Base-by-base conservation (phyloP, 2,329 filamentous ascomycete genomes). In the Microcera coccophila region DNA sequence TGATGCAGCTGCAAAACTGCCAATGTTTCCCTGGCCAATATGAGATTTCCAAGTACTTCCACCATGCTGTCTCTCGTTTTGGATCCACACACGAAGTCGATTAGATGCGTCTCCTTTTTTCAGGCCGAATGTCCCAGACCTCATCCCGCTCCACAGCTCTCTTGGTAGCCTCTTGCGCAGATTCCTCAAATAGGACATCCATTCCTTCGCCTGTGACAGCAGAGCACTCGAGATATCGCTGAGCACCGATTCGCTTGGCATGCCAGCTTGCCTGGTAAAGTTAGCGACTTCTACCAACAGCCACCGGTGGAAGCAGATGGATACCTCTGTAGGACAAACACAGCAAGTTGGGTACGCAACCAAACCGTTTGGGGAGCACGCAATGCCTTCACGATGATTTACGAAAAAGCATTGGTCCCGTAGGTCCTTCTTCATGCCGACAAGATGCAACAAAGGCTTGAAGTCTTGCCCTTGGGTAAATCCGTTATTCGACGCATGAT, bases 391-490 rank as follows among this genome's bases (percentile, higher is more conserved):
- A 2, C 39, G 48, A 17, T 57, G 55, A 7, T 58, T 49, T 17
- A 50, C 50, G 12, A 56, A 44, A 17, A 57, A 54, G 36, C 52
- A 57, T 15, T 51, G 47, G 12, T 54, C 49, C 5, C 61, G 51
- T 0, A 61, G 34, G 29, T 68, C 65, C 39, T 58, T 66, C 51
- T 68, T 68, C 39, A 62, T 45, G 1, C 66, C 66, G 1, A 68
- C 39, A 5, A 68, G 57, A 21, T 64, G 58, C 3, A 67, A 16
- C 8, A 60, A 21, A 3, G 61, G 63, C 5, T 47, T 24, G 34
- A 45, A 43, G 2, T 38, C 26, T 2, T 50, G 55, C 2, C 45
- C 34, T 3, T 37, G 44, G 22, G 50, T 41, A 24, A 64, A 67
- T 9, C 64, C 62, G 5, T 44, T 32, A 5, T 51, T 42, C 3